Percentiles rank a stretch among this genome's conserved stretches.
Conservation (phyloP, 768 basidiomycete genomes). For the Trametes sanguinea region DNA sequence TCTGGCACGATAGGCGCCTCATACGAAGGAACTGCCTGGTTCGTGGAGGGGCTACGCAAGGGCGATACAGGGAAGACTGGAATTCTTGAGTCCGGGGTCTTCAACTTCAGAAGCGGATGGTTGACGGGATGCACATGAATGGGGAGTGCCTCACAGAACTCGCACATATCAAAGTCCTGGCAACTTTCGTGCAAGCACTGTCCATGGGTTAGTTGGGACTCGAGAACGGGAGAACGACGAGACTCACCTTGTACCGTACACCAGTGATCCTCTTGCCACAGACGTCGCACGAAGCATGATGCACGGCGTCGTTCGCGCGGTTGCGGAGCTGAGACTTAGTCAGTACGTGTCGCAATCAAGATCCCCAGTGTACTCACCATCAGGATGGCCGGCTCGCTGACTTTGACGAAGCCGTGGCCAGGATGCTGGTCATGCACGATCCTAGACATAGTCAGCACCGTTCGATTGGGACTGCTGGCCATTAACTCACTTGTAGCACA, state of each 20-base stretch:
- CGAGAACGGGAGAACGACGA: too few species aligned
- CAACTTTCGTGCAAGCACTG: constrained; percentile 82
- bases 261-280: constrained; percentile 60
- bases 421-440: constrained; percentile 79
- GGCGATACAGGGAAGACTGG: constrained; percentile 31
- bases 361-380: constrained; percentile 47
- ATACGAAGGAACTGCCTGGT: too few species aligned
- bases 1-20: background rate
- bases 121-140: constrained; percentile 70
- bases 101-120: constrained; percentile 80
- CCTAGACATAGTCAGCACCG: constrained; percentile 32
- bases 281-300: constrained; percentile 64
- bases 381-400: constrained; percentile 54
- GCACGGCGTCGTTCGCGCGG: constrained; percentile 33
- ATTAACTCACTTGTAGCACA: constrained; percentile 58
- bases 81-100: constrained; percentile 47
- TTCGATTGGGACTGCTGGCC: too few species aligned
- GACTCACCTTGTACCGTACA: constrained; percentile 68
- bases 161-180: constrained; percentile 81
- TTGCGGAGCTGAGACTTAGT: constrained; percentile 33
- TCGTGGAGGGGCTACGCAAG: background rate
- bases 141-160: constrained; percentile 75
- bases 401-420: constrained; percentile 67
- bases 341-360: background rate
- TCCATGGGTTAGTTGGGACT: background rate